Base-by-base conservation (phyloP, 371 early-diverging fungal genomes). In the Mucor mucedo region DNA sequence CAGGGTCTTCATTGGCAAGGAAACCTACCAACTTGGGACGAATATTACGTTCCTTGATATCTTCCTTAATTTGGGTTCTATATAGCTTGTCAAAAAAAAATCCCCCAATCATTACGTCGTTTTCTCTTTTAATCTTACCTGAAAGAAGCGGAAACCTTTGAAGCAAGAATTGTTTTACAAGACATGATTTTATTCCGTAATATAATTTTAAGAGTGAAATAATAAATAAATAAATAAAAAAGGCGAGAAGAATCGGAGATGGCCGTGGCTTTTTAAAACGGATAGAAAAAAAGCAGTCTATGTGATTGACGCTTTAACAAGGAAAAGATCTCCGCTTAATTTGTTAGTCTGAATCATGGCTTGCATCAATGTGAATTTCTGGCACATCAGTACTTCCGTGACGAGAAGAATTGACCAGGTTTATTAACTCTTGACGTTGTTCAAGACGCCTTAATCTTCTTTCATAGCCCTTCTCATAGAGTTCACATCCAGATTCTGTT, bases 1-100 rank as follows among this genome's bases (percentile, higher is more conserved):
- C 93, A 41, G 94, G 94, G 62, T 98, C 97, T 28, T 91, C 90
- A 75, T 98, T 98, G 47, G 98, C 95, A 5, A 98, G 86, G 78
- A 97, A 96, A 4, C 93, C 97, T 7, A 97, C 97, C 52, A 98
- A 84, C 63, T 87, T 89, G 40, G 97, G 97, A n/a, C 77, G 73
- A 60, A 89, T 84, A 39, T 75, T 72, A 55, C 89, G 87, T 39
- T 79, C 75, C 60, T 86, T 79, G 67, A 95, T 89, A 61, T 89
- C 87, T 27, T 81, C 74, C 76, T 93, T 93, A 55, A 96, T 87
- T 77, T 95, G 93, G 14, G 89, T 83, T 71, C 93, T 93, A 59
- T 41, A 56, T 40, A 32, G 38, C 6, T 29, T 48, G 48, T 48
- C 48, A 48, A 10, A 21, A 48, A 48, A 28, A 48, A 21, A 4